Evolutionary conservation across 2,329 filamentous ascomycete genomes (phyloP).

Genomic region (Lecanosticta acicola): DNA sequence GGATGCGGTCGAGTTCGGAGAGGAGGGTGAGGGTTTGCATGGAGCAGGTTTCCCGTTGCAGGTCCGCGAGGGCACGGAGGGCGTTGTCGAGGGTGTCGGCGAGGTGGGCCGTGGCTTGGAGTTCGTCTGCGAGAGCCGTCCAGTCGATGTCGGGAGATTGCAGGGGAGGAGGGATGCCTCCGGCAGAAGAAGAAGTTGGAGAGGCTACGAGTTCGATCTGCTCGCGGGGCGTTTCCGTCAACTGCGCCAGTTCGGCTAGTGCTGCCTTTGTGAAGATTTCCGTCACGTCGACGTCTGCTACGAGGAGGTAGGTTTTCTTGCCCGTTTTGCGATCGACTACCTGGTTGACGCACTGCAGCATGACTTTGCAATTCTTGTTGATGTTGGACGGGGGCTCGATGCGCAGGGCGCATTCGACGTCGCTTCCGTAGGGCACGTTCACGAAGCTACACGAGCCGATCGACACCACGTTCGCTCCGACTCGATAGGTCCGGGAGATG

Average conservation of each 20-base stretch:
- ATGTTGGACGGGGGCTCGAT: conserved; percentile 17
- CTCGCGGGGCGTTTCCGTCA: conserved; percentile 8
- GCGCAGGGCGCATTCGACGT: conserved; percentile 24
- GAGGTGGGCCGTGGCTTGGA: conserved; percentile 15
- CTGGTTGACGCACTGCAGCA: conserved; percentile 26
- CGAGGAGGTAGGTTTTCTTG: conserved; percentile 21
- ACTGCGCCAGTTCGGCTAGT: conserved; percentile 23
- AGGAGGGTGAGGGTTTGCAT: conserved; percentile 22
- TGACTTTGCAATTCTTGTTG: conserved; percentile 14
- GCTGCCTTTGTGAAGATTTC: conserved; percentile 21
- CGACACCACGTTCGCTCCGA: conserved; percentile 15
- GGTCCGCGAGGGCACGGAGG: conserved; percentile 5
- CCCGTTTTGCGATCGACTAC: conserved; percentile 26
- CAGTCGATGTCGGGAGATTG: conserved; percentile 23
- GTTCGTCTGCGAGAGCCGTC: conserved; percentile 24
- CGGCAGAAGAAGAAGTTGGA: background rate
- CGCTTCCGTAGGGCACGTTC: conserved; percentile 26
- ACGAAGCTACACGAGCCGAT: conserved; percentile 27
- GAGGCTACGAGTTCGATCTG: conserved; percentile 20
- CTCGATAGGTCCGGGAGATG: conserved; percentile 19
- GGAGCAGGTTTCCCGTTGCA: conserved; percentile 18
- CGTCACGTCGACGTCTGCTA: conserved; percentile 28
- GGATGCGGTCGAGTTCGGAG: conserved; percentile 21
- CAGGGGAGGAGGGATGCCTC: conserved; percentile 1
- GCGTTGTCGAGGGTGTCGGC: conserved; percentile 15